Percentiles rank a stretch among this genome's conserved stretches.
Conservation (phyloP, 1,139 yeast species). For the Zygosaccharomyces sapae region DNA sequence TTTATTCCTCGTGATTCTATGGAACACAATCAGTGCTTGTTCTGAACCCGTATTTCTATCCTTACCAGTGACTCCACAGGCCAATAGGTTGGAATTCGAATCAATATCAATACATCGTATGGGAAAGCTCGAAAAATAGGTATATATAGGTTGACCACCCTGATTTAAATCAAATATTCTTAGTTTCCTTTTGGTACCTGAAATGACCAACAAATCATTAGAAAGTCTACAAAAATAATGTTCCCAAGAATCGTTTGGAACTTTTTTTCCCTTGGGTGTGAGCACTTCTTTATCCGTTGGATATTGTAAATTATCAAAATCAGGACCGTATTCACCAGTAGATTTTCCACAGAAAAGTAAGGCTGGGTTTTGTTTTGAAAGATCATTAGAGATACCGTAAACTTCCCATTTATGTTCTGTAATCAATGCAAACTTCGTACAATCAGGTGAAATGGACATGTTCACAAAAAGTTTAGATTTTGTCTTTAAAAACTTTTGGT, state of each 20-base stretch:
- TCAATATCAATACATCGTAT: conserved; percentile 74
- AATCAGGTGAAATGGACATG: conserved; percentile 53
- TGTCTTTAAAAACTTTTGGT: conserved; percentile 47
- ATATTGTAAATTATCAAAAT: conserved; percentile 39
- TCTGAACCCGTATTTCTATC: conserved; percentile 67
- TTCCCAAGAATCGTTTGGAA: conserved; percentile 47
- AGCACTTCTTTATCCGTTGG: conserved; percentile 30
- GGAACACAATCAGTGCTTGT: conserved; percentile 74
- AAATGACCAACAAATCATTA: conserved; percentile 55
- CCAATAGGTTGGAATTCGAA: conserved; percentile 59
- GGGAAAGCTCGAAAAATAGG: conserved; percentile 68
- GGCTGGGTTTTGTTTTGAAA: conserved; percentile 47
- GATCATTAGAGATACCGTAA: conserved; percentile 43
- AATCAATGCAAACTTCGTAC: conserved; percentile 58
- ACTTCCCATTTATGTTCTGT: conserved; percentile 72
- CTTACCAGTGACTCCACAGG: conserved; percentile 78
- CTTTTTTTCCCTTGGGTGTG: conserved; percentile 7
- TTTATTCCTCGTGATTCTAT: conserved; percentile 38
- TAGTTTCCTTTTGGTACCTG: conserved; percentile 71
- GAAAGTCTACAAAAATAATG: conserved; percentile 63
- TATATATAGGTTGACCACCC: conserved; percentile 61
- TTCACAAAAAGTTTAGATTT: conserved; percentile 51
- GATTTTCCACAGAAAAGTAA: conserved; percentile 64
- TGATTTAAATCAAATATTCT: conserved; percentile 57
- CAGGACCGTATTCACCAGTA: conserved; percentile 62